These are phyloP conservation scores for Pythium periplocum DNA, from an alignment of 352 stramenopile species.

Conservation along the genomic window DNA sequence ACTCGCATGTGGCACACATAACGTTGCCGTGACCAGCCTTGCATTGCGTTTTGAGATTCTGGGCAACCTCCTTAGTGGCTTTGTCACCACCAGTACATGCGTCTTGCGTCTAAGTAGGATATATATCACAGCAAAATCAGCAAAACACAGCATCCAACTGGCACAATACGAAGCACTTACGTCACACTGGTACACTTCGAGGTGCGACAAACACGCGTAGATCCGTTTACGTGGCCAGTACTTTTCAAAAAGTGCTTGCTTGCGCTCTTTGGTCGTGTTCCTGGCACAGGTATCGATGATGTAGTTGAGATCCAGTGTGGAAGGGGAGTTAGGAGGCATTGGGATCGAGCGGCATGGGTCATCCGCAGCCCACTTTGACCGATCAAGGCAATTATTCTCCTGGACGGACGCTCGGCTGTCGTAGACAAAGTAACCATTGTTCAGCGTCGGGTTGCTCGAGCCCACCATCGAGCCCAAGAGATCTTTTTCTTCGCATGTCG, in stretches of 20 bases:
- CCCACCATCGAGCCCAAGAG: constrained; percentile 24
- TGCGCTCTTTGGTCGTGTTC: not conserved
- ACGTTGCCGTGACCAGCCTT: constrained; percentile 39
- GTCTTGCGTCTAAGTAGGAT: constrained; percentile 6
- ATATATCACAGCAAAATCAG: not conserved
- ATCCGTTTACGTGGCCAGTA: constrained; percentile 56
- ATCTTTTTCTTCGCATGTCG: constrained; percentile 37
- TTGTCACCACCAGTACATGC: constrained; percentile 9
- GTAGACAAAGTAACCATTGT: constrained; percentile 43
- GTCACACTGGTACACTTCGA: constrained; percentile 60
- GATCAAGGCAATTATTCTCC: constrained; percentile 28
- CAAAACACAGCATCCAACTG: not conserved
- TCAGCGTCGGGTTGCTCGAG: constrained; percentile 32
- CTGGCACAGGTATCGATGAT: constrained; percentile 43
- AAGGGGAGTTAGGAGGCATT: no score
- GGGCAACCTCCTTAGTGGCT: not conserved
- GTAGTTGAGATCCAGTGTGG: constrained; percentile 19
- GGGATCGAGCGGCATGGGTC: constrained; percentile 38
- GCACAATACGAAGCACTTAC: constrained; percentile 21
- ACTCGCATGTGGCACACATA: constrained; percentile 39
- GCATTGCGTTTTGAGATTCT: constrained; percentile 27
- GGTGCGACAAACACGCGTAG: constrained; percentile 49
- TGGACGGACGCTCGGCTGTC: constrained; percentile 34
- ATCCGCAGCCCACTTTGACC: constrained; percentile 27
- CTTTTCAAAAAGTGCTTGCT: constrained; percentile 22